Evolutionary conservation across 768 basidiomycete species (phyloP).

Genomic region (Leccinum rimulosum): DNA sequence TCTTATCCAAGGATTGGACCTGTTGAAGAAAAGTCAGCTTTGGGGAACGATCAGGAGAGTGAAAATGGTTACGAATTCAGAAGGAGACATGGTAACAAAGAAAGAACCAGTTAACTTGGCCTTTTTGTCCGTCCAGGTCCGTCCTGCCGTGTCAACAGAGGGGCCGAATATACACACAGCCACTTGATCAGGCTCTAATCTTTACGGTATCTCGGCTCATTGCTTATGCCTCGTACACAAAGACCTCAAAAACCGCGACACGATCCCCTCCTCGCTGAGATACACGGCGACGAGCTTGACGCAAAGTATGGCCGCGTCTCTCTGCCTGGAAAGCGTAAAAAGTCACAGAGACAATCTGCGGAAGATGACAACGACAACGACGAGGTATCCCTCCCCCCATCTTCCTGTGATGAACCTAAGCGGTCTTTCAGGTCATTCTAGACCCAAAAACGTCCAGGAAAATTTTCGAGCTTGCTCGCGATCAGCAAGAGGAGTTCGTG

Average conservation of each 20-base stretch:
- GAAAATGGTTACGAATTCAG: constrained; percentile 15
- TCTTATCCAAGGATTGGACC: constrained; percentile 69
- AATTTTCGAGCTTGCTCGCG: constrained; percentile 89
- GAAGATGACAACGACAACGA: constrained; percentile 50
- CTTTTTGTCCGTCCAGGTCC: not conserved
- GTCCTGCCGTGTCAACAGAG: not conserved
- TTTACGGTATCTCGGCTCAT: not conserved
- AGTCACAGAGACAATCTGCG: constrained; percentile 43
- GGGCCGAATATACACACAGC: constrained; percentile 9
- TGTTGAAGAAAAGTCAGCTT: constrained; percentile 28
- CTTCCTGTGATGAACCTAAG: constrained; percentile 2
- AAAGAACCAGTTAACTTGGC: not conserved
- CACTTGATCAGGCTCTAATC: not conserved
- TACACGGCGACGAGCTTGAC: constrained; percentile 73
- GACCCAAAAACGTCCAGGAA: constrained; percentile 80
- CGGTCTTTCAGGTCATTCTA: constrained; percentile 52
- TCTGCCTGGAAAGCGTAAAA: constrained; percentile 72
- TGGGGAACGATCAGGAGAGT: not conserved
- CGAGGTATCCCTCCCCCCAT: constrained; percentile 43
- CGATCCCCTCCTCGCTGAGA: constrained; percentile 84
- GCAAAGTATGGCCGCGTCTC: constrained; percentile 79
- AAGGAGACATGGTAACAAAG: constrained; percentile 16
- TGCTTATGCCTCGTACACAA: constrained; percentile 62
- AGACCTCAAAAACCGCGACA: constrained; percentile 65
- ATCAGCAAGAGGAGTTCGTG: constrained; percentile 89